Base-by-base conservation (phyloP, 768 basidiomycete genomes). In the Phallus indusiatus region DNA sequence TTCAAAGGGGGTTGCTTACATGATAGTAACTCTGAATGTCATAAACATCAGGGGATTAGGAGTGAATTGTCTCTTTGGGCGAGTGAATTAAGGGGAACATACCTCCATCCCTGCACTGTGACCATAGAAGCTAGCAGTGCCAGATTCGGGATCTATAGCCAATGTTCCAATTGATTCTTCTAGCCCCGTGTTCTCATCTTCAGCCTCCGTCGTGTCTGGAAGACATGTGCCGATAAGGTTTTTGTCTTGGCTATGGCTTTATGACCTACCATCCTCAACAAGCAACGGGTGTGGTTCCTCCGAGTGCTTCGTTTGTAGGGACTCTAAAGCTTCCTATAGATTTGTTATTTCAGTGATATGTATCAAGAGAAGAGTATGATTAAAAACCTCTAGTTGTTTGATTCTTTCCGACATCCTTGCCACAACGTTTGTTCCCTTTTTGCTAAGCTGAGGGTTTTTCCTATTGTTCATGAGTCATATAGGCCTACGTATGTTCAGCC, bases 41-140 rank as follows among this genome's bases (percentile, higher is more conserved):
- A 28, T 28, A 28, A 28, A 7, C 28, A 46, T 36, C 5, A 4
- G 18, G 17, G 7, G 34, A 37, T 16, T 8, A 16, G 8, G 9
- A 37, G 16, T 37, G n/a, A 42, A 3, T 42, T 42, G n/a, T 42
- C 4, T 42, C n/a, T 2, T 42, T 14, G n/a, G 14, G 12, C n/a
- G 14, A 55, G 34, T 37, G 4, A 51, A 9, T 48, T n/a, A 48
- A 48, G 4, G 9, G 2, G 47, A 21, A 7, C 34, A 28, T 35
- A 55, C 54, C 54, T 55, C 54, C 54, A 55, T 55, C 1, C 54
- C 54, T n/a, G 54, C 54, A 47, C 54, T 55, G 36, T 55, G 54
- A 16, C 54, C 54, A 47, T 42, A 55, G 16, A 55, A 55, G 16
- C 54, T 55, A n/a, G 34, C 36, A 24, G 36, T 42, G 12, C 54